Percentiles rank a stretch among this genome's conserved stretches.
phyloP scores from a whole-genome alignment of 306 rosid genomes.

The Comarum palustre region DNA sequence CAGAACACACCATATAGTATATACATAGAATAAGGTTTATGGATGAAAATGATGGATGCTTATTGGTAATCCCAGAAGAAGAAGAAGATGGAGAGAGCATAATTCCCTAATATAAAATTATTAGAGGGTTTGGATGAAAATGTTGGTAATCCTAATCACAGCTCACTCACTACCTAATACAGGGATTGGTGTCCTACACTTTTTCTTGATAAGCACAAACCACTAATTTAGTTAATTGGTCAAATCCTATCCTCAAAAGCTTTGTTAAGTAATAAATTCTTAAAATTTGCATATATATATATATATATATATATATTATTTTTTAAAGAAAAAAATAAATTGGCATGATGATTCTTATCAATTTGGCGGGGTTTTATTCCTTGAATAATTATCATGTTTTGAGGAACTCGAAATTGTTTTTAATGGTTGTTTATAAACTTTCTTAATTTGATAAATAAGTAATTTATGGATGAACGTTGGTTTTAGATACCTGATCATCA shows the following conservation, averaged over 20 bases:
- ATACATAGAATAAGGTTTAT: neutral
- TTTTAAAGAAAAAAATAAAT: neutral
- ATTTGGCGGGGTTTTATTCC: neutral
- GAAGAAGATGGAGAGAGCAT: neutral
- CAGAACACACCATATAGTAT: neutral
- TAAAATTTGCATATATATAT: too few species aligned
- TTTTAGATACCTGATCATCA: neutral
- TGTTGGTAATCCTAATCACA: conserved; percentile 6
- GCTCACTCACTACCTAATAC: neutral
- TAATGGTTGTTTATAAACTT: neutral
- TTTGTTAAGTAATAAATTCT: neutral
- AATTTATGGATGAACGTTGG: neutral
- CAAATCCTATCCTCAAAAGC: neutral
- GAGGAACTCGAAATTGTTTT: neutral
- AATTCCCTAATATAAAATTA: too few species aligned
- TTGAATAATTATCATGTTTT: neutral
- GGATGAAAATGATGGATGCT: neutral
- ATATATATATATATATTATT: too few species aligned
- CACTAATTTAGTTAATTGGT: neutral
- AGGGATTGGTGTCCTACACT: neutral
- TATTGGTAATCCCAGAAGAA: neutral
- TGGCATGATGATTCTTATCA: neutral
- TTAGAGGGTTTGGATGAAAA: neutral
- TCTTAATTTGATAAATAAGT: too few species aligned
- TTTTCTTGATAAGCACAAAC: neutral